Evolutionary conservation across 352 stramenopile genomes (phyloP), one percentile per base, ranked within the genome.

Genomic region (Phytophthora lateralis): DNA sequence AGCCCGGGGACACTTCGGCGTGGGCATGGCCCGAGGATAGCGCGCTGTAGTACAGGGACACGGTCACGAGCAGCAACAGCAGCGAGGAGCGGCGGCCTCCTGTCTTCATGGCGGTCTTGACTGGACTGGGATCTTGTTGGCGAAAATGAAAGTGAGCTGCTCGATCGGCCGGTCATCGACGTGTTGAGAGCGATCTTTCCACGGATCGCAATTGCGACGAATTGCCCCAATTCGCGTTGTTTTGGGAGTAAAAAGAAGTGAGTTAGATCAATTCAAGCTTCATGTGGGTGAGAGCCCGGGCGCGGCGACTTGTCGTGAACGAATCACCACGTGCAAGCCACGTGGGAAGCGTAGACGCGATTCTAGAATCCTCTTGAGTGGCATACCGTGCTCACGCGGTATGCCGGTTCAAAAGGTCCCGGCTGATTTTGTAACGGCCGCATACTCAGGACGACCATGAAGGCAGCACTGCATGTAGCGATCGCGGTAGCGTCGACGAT

Each of bases 1-100:
- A 60, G 53, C 68, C 63, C 39, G 76, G 58, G 43, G 77, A 79
- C 27, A 72, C 63, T 27, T 79, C 73, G 4, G 73, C 73, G 39
- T 60, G 63, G 27, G 47, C 59, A 21, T 42, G 63, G 18, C 30
- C 58, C n/a, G 55, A 41, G 20, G 57, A 61, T 14, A 75, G 54
- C 11, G 63, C 51, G 47, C 63, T 73, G 60, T 59, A 75, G 61
- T 57, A 77, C 34, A 88, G 42, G 27, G 69, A 68, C 15, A 79
- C 57, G 20, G 53, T 53, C 41, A 76, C 57, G 24, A 87, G 32
- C 37, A 88, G 63, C 45, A 83, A 63, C 53, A 80, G 45, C 44
- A 78, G 47, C 51, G 52, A 63, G 37, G 34, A 62, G 35, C 60
- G 51, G 45, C 47, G 52, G 24, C 49, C 12, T 76, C 43, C 34